phyloP scores from a whole-genome alignment of 768 basidiomycete species.

The Steccherinum ochraceum region DNA sequence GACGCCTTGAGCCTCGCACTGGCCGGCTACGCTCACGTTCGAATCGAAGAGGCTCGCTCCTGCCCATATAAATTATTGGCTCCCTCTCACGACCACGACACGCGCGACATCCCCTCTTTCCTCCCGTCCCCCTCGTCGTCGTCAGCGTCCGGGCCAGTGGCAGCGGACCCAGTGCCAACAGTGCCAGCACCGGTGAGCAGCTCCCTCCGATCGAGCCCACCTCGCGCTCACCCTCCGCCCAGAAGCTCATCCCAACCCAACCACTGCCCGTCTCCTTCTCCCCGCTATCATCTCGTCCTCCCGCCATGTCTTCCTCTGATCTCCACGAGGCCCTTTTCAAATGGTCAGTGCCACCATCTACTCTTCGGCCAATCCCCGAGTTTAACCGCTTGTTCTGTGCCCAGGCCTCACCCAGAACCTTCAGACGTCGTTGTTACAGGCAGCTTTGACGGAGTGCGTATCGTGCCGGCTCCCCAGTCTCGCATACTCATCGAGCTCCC shows the following conservation, averaged over 20 bases:
- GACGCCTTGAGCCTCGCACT: background rate
- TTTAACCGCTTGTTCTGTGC: constrained; percentile 1
- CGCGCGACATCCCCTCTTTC: background rate
- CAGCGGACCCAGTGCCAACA: background rate
- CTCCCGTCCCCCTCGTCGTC: constrained; percentile 2
- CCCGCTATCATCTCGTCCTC: background rate
- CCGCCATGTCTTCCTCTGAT: constrained; percentile 18
- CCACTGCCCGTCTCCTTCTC: constrained; percentile 3
- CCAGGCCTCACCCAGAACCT: constrained; percentile 55
- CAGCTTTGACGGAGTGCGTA: constrained; percentile 65
- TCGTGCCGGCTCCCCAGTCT: background rate
- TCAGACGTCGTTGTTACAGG: constrained; percentile 64
- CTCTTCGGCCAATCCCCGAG: background rate
- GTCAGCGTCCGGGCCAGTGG: constrained; percentile 6
- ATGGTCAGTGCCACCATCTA: constrained; percentile 10
- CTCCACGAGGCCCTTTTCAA: constrained; percentile 18
- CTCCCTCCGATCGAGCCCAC: background rate
- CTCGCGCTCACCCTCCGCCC: background rate
- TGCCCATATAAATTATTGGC: constrained; percentile 5
- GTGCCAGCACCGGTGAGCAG: background rate
- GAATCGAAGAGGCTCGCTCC: constrained; percentile 1
- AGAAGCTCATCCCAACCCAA: constrained; percentile 3
- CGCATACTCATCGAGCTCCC: background rate
- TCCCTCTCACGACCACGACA: background rate
- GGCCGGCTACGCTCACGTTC: background rate